Evolutionary conservation across 345 rosid species (phyloP), one percentile per base, ranked within the genome.

Genomic region (Salix viminalis): DNA sequence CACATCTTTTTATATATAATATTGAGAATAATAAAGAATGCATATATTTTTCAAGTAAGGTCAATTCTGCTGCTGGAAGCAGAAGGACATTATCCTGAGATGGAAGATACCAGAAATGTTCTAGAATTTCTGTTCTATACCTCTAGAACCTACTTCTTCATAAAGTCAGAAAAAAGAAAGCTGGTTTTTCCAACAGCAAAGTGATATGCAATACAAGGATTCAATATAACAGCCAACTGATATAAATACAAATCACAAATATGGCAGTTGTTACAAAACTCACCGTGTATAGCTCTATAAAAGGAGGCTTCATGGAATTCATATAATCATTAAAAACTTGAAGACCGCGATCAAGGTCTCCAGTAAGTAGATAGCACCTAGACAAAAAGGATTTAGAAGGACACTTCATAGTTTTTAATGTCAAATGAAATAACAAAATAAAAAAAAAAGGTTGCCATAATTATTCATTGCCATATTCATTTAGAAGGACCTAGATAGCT

Each of bases 291-390:
- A 93, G 87, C 77, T 92, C 99, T 10, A 82, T 46, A 2, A 67
- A 65, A 28, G 88, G 87, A 62, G 77, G 62, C 84, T 72, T 93
- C 79, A 85, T 88, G 71, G 91, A 77, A 30, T 60, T 85, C 84
- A 90, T 72, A 88, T 85, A 82, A 32, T 92, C 91, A 79, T 88
- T 87, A 85, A 91, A 91, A 72, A 65, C 30, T 86, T 83, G 83
- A 82, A 82, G 87, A 86, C 91, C 98, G 41, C 76, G 87, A 70
- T 92, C 90, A 28, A 93, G 78, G 81, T 96, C 93, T 76, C 95
- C 91, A 61, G 90, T 76, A 70, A 77, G 86, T 71, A 92, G 82
- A 85, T 96, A 90, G 85, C 99, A 96, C 89, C 99, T 96, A 80
- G 46, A 75, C n/a, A 79, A 72, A 71, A 78, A 61, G 19, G 34